phyloP scores from a whole-genome alignment of 129 eudicot genomes.

The Flaveria bidentis region DNA sequence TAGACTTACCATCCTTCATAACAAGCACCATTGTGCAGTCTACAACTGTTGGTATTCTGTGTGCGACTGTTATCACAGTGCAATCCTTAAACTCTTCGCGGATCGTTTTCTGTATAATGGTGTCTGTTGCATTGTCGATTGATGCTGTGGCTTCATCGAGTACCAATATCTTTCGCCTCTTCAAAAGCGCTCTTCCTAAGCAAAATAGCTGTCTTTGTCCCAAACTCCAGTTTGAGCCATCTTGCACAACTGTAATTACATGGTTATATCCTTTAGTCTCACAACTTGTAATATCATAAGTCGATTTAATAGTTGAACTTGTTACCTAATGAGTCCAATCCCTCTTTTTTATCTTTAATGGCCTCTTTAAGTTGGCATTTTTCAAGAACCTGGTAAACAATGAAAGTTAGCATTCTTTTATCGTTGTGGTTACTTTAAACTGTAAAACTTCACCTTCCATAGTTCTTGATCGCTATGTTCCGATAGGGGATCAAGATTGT shows the following conservation, averaged over 20 bases:
- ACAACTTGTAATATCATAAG: not conserved
- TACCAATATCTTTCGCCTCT: slow-evolving; percentile 56
- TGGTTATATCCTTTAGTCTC: not conserved
- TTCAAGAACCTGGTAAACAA: slow-evolving; percentile 49
- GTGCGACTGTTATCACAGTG: slow-evolving; percentile 75
- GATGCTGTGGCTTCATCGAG: slow-evolving; percentile 92
- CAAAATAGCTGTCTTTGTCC: slow-evolving; percentile 74
- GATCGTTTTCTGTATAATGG: slow-evolving; percentile 50
- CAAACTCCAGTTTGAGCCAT: slow-evolving; percentile 79
- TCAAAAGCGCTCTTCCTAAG: slow-evolving; percentile 65
- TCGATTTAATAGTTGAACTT: not conserved
- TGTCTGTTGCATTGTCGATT: slow-evolving; percentile 72
- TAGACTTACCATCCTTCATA: slow-evolving; percentile 56
- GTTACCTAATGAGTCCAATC: slow-evolving; percentile 61
- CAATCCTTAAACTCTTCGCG: slow-evolving; percentile 56
- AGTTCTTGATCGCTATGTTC: slow-evolving; percentile 60
- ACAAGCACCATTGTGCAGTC: slow-evolving; percentile 69
- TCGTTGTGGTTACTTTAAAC: not conserved
- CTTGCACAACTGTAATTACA: slow-evolving; percentile 52
- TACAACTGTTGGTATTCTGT: slow-evolving; percentile 74
- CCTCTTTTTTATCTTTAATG: slow-evolving; percentile 51
- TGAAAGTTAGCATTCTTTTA: slow-evolving; percentile 9
- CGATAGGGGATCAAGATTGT: slow-evolving; percentile 60
- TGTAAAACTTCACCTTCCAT: slow-evolving; percentile 54
- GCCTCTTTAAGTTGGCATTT: slow-evolving; percentile 70